Evolutionary conservation across 495 filamentous ascomycete species (phyloP), one percentile per base, ranked within the genome.

Genomic region (Hypomontagnella submonticulosa): DNA sequence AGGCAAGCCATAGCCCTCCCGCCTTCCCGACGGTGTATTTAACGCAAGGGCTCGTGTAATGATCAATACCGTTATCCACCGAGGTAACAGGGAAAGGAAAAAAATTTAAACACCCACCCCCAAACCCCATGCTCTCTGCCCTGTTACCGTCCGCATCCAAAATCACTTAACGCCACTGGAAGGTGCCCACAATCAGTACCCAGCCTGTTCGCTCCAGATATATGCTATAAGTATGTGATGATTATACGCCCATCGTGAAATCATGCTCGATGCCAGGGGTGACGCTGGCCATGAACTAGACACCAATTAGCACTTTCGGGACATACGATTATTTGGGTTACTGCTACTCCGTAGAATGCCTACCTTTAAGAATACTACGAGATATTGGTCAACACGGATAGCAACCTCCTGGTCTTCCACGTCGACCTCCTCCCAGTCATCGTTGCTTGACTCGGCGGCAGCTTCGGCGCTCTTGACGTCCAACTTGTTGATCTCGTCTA

Each of bases 231-330:
- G 23, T 40, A 11, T 37, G 15, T 30, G 33, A 23, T 13, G n/a
- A 30, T 66, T 72, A 97, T 27, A 99, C 88, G 1, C 94, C 92
- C 93, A 98, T 99, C 1, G 95, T 99, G 75, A 96, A 97, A 75
- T 99, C 95, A 73, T 98, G 91, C 79, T 98, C 95, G 74, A 99
- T 97, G 11, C 92, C 92, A 6, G 95, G 95, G 18, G 94, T 97
- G 20, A 99, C 94, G 61, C 90, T 93, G 10, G 95, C 93, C 84
- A 98, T 96, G 76, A 99, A 98, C 87, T 86, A 55, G 19, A 46
- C 10, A 12, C 2, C 15, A n/a, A 44, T 75, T 61, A 67, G 73
- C 47, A 23, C 56, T 16, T 1, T 36, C 16, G 8, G n/a, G 19
- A 1, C 6, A 12, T 36, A 23, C 1, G 5, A 2, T 4, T 30